phyloP scores from a whole-genome alignment of 805 yeast genomes.

The Dipodascopsis uninucleata region DNA sequence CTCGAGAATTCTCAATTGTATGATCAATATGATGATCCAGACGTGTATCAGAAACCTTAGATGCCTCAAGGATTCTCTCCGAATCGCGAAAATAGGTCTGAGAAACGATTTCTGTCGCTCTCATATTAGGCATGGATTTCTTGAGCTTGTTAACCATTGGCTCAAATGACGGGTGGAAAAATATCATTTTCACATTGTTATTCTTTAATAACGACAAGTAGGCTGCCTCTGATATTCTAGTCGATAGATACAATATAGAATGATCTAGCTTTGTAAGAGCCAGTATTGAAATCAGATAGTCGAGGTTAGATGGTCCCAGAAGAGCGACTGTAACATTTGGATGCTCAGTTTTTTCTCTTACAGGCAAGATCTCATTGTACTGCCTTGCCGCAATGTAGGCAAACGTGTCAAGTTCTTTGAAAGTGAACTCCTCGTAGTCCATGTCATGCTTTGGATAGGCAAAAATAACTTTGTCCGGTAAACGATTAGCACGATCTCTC shows the following conservation, averaged over 20 bases:
- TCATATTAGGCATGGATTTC: background rate
- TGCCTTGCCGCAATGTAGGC: background rate
- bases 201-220: background rate
- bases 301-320: constrained; percentile 2
- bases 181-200: background rate
- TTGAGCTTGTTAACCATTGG: background rate
- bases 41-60: background rate
- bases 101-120: too few species aligned
- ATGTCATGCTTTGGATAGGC: background rate
- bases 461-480: background rate
- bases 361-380: background rate
- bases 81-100: too few species aligned
- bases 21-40: background rate
- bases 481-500: background rate
- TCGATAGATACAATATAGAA: background rate
- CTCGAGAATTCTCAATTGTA: background rate
- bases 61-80: too few species aligned
- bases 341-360: background rate
- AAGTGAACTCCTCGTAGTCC: background rate
- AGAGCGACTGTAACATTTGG: background rate
- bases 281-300: background rate
- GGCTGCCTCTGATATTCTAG: background rate
- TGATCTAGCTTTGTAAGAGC: background rate
- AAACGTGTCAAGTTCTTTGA: background rate
- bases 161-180: background rate